phyloP scores from a whole-genome alignment of 2,329 filamentous ascomycete species.

The Xylariaceae sp. region DNA sequence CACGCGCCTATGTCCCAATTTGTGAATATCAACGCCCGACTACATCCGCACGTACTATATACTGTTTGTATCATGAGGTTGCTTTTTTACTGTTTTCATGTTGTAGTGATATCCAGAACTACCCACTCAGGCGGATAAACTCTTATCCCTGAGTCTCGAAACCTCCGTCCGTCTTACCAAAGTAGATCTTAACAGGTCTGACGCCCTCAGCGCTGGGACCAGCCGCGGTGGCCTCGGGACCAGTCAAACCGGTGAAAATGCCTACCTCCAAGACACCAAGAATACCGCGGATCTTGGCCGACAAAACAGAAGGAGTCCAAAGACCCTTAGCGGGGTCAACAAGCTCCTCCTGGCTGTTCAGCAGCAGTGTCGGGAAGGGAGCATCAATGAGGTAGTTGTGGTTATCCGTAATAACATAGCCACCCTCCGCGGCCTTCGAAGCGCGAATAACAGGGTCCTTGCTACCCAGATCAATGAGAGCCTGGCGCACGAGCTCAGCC shows the following conservation, averaged over 20 bases:
- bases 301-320: slow-evolving; percentile 76
- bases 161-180: slow-evolving; percentile 76
- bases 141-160: slow-evolving; percentile 42
- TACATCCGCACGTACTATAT: not conserved
- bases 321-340: slow-evolving; percentile 57
- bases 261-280: slow-evolving; percentile 89
- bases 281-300: slow-evolving; percentile 69
- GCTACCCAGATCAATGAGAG: slow-evolving; percentile 69
- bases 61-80: not conserved
- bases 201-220: slow-evolving; percentile 73
- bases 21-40: not conserved
- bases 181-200: slow-evolving; percentile 91
- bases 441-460: slow-evolving; percentile 64
- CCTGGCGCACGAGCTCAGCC: slow-evolving; percentile 67
- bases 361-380: slow-evolving; percentile 70
- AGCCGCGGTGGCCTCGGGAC: slow-evolving; percentile 53
- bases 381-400: slow-evolving; percentile 89
- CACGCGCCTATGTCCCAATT: not conserved
- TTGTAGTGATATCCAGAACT: not conserved
- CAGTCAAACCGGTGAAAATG: slow-evolving; percentile 79
- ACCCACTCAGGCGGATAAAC: no score
- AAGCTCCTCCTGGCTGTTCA: slow-evolving; percentile 38
- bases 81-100: not conserved
- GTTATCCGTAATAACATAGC: slow-evolving; percentile 81
- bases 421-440: slow-evolving; percentile 64